Evolutionary conservation across 2,329 filamentous ascomycete species (phyloP).

Genomic region (Eutypella sp.): DNA sequence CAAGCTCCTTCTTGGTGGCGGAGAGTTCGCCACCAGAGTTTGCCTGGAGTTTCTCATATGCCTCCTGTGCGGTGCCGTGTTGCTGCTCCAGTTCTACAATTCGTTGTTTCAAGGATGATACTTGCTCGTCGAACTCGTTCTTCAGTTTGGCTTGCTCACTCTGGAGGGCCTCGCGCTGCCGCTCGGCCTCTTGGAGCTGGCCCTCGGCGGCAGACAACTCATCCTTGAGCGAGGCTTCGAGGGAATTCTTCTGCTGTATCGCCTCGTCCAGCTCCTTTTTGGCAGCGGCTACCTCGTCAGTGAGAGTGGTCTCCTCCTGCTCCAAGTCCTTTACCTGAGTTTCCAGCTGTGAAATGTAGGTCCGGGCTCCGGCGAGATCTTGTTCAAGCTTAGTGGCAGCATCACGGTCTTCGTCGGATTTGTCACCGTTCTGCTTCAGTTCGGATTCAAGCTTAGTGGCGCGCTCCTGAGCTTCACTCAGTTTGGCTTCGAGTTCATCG

Average conservation of each 20-base stretch:
- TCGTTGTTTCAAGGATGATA: constrained; percentile 2
- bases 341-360: constrained; percentile 17
- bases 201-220: constrained; percentile 29
- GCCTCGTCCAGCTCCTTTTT: constrained; percentile 30
- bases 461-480: constrained; percentile 28
- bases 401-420: constrained; percentile 18
- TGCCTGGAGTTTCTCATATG: constrained; percentile 21
- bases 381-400: constrained; percentile 10
- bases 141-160: constrained; percentile 15
- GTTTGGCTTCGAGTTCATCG: constrained; percentile 28
- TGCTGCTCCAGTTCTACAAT: constrained; percentile 3
- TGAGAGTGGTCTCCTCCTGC: constrained; percentile 17
- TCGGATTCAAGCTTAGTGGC: constrained; percentile 31
- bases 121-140: not conserved
- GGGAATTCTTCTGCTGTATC: constrained; percentile 29
- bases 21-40: constrained; percentile 28
- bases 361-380: constrained; percentile 18
- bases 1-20: constrained; percentile 20
- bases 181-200: constrained; percentile 28
- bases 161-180: constrained; percentile 29
- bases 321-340: constrained; percentile 17
- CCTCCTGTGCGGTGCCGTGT: constrained; percentile 5
- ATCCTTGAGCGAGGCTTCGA: constrained; percentile 27
- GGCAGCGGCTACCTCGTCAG: constrained; percentile 27
- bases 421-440: constrained; percentile 23